phyloP scores from a whole-genome alignment of 768 basidiomycete genomes.

The Rhodotorula sphaerocarpa region DNA sequence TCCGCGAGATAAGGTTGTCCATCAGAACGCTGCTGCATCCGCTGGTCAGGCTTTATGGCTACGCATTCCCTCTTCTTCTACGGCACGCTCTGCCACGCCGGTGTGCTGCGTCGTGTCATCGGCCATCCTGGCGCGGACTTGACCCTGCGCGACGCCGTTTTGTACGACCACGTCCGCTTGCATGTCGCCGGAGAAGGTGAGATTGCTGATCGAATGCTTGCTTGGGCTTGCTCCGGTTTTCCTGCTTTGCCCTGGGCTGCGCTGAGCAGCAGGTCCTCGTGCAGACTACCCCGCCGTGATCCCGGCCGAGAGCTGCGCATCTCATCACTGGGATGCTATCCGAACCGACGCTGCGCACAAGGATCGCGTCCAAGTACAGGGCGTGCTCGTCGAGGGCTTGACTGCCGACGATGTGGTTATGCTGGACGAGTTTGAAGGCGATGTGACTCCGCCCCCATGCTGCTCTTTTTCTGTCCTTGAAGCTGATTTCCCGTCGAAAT shows the following conservation, averaged over 20 bases:
- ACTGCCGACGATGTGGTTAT: conserved; percentile 55
- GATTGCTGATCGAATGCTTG: neutral
- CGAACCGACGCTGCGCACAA: conserved; percentile 54
- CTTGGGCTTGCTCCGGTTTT: neutral
- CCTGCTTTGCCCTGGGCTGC: neutral
- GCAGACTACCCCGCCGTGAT: conserved; percentile 76
- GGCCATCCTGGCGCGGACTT: conserved; percentile 59
- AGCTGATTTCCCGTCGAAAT: too few relatives aligned
- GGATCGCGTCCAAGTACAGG: conserved; percentile 62
- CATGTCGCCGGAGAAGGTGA: conserved; percentile 52
- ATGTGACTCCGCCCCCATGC: conserved; percentile 48
- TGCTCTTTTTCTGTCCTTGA: too few relatives aligned
- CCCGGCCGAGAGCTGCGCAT: conserved; percentile 50
- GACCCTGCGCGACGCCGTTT: conserved; percentile 61
- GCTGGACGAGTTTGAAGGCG: conserved; percentile 75
- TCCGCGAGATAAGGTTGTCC: too few relatives aligned
- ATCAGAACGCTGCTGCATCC: too few relatives aligned
- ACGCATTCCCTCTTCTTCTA: conserved; percentile 65
- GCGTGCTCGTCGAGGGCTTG: conserved; percentile 69
- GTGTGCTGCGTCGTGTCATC: conserved; percentile 68
- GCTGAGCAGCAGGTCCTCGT: neutral
- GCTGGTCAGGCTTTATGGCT: too few relatives aligned
- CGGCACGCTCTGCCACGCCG: conserved; percentile 82
- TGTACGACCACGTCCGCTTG: conserved; percentile 76
- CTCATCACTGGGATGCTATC: conserved; percentile 53